These are phyloP conservation scores for Erodium texanum DNA, from an alignment of 441 rosid genomes.

Conservation along the genomic window DNA sequence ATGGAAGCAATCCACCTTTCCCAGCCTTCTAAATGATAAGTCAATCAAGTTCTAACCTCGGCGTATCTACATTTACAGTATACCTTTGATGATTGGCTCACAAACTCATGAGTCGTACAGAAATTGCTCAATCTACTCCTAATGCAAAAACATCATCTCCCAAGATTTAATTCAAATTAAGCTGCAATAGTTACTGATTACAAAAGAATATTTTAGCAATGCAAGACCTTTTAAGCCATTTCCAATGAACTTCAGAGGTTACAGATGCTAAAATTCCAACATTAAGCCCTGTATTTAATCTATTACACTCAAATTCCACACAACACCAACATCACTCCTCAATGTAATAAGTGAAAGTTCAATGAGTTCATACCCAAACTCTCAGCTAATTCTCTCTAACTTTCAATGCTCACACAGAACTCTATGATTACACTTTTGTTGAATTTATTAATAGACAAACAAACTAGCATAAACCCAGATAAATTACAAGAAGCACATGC, in stretches of 20 bases:
- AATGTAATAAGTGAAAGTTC: not conserved
- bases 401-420: not conserved
- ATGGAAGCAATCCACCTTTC: not conserved
- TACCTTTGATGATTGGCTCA: too few species aligned
- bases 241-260: not conserved
- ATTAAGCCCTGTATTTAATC: not conserved
- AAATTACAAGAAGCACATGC: not conserved
- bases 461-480: not conserved
- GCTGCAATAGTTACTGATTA: not conserved
- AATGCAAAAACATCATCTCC: not conserved
- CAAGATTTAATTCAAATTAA: not conserved
- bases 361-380: not conserved
- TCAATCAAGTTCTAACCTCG: too few species aligned
- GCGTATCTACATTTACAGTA: too few species aligned
- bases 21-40: too few species aligned
- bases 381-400: not conserved
- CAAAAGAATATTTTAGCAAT: not conserved
- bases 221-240: not conserved
- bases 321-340: not conserved
- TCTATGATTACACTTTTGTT: too few species aligned
- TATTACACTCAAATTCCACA: not conserved
- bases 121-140: too few species aligned
- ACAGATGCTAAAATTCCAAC: not conserved
- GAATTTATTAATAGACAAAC: too few species aligned
- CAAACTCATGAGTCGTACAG: too few species aligned